Conservation (phyloP, 106 monocot genomes). For the Dendrobium nobile region DNA sequence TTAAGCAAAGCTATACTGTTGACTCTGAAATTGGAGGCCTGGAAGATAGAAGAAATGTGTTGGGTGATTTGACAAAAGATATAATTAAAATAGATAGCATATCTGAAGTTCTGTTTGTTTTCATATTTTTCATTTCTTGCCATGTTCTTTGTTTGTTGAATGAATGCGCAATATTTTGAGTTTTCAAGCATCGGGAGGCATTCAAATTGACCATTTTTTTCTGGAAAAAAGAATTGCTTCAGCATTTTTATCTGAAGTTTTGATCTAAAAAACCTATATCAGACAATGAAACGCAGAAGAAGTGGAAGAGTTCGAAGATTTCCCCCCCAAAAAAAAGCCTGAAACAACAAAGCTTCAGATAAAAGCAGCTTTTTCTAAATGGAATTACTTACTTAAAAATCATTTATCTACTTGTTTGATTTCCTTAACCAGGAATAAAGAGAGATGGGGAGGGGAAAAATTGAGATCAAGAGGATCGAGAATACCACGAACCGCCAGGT, state of each 20-base stretch:
- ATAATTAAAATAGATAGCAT: too few relatives aligned
- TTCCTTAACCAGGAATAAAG: not conserved
- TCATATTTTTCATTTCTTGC: too few relatives aligned
- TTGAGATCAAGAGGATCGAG: constrained; percentile 11
- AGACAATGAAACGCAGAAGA: too few relatives aligned
- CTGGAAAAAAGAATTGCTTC: too few relatives aligned
- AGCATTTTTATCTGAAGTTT: not conserved
- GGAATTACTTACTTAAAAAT: not conserved
- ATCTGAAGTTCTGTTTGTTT: too few relatives aligned
- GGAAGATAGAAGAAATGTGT: too few relatives aligned
- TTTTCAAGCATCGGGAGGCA: too few relatives aligned
- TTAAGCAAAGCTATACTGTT: not conserved
- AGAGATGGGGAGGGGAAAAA: constrained; percentile 9
- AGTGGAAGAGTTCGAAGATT: not conserved
- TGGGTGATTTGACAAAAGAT: too few relatives aligned
- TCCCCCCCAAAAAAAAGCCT: not conserved
- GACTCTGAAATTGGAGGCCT: not conserved
- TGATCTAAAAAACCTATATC: not conserved
- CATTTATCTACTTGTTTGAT: not conserved
- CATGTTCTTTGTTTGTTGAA: too few relatives aligned
- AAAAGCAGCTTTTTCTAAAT: not conserved
- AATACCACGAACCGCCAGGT: constrained; percentile 6
- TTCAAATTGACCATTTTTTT: too few relatives aligned
- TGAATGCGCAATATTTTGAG: too few relatives aligned
- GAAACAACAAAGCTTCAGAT: not conserved